A percentile compares a stretch with the other conserved stretches of the same genome.
These are phyloP conservation scores for Metschnikowia bowlesiae DNA, from an alignment of 805 yeast species.

Conservation along the genomic window DNA sequence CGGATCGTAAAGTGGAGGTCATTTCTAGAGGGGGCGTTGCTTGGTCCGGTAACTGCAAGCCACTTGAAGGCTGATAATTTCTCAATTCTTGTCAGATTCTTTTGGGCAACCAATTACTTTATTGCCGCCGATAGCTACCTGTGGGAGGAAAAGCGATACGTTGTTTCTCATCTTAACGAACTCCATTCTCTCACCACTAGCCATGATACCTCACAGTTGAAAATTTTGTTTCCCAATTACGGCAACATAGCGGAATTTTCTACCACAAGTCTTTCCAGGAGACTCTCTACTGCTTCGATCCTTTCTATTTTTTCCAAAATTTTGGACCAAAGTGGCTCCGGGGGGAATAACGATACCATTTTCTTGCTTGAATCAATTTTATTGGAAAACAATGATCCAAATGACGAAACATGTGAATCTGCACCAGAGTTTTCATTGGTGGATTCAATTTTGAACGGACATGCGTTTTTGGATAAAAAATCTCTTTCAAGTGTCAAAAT, in stretches of 20 bases:
- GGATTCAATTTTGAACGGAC: slow-evolving; percentile 13
- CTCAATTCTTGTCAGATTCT: slow-evolving; percentile 8
- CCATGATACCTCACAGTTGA: slow-evolving; percentile 11
- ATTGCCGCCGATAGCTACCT: slow-evolving; percentile 22
- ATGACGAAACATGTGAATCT: neutral
- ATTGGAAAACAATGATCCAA: slow-evolving; percentile 18
- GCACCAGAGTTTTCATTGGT: slow-evolving; percentile 3
- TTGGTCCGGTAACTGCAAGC: neutral
- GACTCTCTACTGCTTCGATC: slow-evolving; percentile 67
- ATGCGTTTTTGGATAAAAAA: slow-evolving; percentile 12
- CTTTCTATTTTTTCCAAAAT: slow-evolving; percentile 59
- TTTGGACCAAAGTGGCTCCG: slow-evolving; percentile 29
- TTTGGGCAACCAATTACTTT: slow-evolving; percentile 29
- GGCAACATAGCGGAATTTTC: slow-evolving; percentile 55
- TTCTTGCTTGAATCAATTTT: slow-evolving; percentile 45
- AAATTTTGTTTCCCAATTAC: slow-evolving; percentile 53
- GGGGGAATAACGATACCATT: slow-evolving; percentile 32
- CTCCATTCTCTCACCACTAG: slow-evolving; percentile 12
- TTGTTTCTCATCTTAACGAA: slow-evolving; percentile 44
- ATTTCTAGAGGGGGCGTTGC: neutral
- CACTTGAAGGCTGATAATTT: neutral
- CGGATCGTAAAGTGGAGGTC: slow-evolving; percentile 48
- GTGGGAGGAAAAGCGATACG: slow-evolving; percentile 28
- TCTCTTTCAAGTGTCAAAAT: slow-evolving; percentile 47
- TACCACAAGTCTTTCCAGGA: slow-evolving; percentile 46